Conservation (phyloP, 305 asterid genomes). For the Andrographis paniculata region DNA sequence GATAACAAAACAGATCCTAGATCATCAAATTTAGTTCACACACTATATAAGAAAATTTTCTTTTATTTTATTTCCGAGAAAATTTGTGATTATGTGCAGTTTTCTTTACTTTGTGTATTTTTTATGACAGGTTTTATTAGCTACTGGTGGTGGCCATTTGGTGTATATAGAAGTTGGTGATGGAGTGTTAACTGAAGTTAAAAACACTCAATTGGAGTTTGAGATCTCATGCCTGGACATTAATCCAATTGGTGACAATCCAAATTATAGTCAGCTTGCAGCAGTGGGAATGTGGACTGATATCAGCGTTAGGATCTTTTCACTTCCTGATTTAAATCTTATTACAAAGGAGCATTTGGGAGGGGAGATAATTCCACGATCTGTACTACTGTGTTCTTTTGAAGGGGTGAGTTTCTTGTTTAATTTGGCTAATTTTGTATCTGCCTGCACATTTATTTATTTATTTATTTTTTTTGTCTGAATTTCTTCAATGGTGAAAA, state of each 20-base stretch:
- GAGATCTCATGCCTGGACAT: conserved; percentile 77
- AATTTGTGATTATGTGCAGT: background rate
- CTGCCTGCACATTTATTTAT: background rate
- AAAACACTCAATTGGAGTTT: conserved; percentile 54
- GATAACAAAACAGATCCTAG: background rate
- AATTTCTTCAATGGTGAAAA: conserved; percentile 1
- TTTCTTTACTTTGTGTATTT: conserved; percentile 1
- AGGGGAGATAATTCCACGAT: conserved; percentile 82
- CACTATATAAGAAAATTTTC: background rate
- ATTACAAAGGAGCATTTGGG: conserved; percentile 61
- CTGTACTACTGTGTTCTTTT: conserved; percentile 67
- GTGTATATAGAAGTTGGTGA: conserved; percentile 74
- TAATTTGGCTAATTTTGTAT: background rate
- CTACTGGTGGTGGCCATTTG: conserved; percentile 77
- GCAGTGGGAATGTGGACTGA: conserved; percentile 80
- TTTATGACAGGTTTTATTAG: conserved; percentile 51
- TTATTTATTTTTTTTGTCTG: background rate
- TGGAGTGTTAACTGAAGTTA: conserved; percentile 48
- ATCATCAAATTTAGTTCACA: background rate
- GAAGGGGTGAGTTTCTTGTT: conserved; percentile 56
- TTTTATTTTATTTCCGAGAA: no score
- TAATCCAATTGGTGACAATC: conserved; percentile 63
- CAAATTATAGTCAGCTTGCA: conserved; percentile 56
- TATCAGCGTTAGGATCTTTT: conserved; percentile 59
- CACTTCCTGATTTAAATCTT: conserved; percentile 68